phyloP scores from a whole-genome alignment of 148 eudicot species.

The Vaccinium corymbosum region DNA sequence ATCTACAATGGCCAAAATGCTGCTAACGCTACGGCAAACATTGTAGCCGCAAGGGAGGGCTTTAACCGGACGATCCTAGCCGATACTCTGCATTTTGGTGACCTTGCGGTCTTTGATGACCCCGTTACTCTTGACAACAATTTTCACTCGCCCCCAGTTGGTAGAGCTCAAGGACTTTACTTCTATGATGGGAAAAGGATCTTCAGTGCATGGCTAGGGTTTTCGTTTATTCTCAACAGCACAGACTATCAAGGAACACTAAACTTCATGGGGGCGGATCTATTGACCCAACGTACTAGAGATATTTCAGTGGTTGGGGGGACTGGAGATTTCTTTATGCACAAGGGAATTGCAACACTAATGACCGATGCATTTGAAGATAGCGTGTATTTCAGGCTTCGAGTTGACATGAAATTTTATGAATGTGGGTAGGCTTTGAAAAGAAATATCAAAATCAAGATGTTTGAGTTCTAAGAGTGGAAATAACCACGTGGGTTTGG shows the following conservation, averaged over 20 bases:
- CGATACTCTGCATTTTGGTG: no score
- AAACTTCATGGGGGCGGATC: constrained; percentile 10
- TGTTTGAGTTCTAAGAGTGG: not conserved
- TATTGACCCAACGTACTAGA: not conserved
- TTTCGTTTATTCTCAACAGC: constrained; percentile 8
- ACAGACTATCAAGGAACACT: constrained; percentile 10
- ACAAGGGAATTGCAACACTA: constrained; percentile 14
- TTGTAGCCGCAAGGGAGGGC: not conserved
- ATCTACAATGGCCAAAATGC: not conserved
- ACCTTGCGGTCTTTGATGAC: no score
- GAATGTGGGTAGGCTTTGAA: constrained; percentile 9
- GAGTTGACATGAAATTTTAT: constrained; percentile 14
- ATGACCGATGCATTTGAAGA: constrained; percentile 20
- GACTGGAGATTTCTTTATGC: constrained; percentile 25
- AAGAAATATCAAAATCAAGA: not conserved
- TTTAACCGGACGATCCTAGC: no score
- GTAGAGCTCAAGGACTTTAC: constrained; percentile 17
- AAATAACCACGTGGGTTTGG: not conserved
- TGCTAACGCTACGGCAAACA: not conserved
- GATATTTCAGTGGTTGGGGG: constrained; percentile 16
- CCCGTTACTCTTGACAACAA: no score
- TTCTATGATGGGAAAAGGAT: constrained; percentile 7
- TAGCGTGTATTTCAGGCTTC: constrained; percentile 7
- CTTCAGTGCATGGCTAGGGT: constrained; percentile 16
- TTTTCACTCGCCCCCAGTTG: not conserved